phyloP scores from a whole-genome alignment of 768 basidiomycete genomes.

The Boletus fagicola region DNA sequence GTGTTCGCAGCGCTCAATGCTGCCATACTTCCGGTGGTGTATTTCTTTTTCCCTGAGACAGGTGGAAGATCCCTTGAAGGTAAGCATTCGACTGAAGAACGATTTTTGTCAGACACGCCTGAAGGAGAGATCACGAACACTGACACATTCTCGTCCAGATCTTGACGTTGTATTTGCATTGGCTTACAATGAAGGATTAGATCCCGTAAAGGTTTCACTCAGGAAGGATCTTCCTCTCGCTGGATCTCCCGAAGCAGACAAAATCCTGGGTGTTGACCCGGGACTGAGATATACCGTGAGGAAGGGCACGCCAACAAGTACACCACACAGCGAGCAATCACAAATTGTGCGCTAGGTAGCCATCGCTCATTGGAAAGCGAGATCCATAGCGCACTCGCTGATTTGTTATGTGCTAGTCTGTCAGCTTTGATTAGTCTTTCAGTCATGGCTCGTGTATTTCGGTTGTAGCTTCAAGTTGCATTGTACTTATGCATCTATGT shows the following conservation, averaged over 20 bases:
- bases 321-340: neutral
- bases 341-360: neutral
- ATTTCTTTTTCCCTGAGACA: neutral
- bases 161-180: neutral
- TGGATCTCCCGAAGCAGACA: neutral
- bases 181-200: neutral
- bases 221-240: neutral
- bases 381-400: neutral
- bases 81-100: neutral
- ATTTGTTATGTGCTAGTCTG: neutral
- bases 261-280: neutral
- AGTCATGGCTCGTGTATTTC: neutral
- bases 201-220: neutral
- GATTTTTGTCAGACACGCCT: neutral
- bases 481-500: neutral
- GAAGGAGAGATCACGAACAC: neutral
- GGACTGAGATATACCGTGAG: neutral
- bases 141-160: no score
- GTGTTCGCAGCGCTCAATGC: neutral
- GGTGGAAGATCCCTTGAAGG: neutral
- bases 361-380: neutral
- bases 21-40: neutral
- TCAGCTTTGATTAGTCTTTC: neutral
- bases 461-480: neutral
- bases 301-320: neutral